These are phyloP conservation scores for Rhodotorula taiwanensis DNA, from an alignment of 768 basidiomycete species.

Conservation along the genomic window DNA sequence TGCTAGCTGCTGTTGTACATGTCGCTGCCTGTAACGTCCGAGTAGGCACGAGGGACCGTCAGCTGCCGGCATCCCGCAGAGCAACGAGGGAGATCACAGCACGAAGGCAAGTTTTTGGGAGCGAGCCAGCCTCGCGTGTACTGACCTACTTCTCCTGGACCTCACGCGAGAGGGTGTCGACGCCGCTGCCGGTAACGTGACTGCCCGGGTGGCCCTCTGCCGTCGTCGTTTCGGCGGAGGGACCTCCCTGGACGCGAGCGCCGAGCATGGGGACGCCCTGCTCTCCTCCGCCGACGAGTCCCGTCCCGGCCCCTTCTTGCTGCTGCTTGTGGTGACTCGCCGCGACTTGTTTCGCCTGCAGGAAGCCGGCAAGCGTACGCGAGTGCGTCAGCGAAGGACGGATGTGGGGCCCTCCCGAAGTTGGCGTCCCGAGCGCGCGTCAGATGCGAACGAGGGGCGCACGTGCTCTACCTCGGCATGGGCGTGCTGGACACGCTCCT, in stretches of 20 bases:
- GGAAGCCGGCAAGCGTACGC: not conserved
- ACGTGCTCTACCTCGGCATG: conserved; percentile 6
- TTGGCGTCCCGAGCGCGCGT: no score
- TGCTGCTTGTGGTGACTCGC: not conserved
- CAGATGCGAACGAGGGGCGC: not conserved
- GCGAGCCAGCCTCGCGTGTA: no score
- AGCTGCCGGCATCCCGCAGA: no score
- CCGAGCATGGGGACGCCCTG: not conserved
- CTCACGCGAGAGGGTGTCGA: no score
- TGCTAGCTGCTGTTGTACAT: not conserved
- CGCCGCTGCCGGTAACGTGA: no score
- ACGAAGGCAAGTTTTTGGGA: no score
- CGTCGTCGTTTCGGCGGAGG: no score
- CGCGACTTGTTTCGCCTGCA: conserved; percentile 6
- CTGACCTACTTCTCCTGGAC: conserved; percentile 6
- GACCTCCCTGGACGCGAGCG: no score
- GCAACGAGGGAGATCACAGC: no score
- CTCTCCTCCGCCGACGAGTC: not conserved
- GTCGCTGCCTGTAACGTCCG: not conserved
- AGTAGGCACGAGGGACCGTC: not conserved
- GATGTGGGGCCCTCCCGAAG: not conserved
- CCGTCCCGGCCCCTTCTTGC: not conserved
- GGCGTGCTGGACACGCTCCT: not conserved
- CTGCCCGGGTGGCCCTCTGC: no score
- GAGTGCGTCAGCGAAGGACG: not conserved